These are phyloP conservation scores for Alternaria gansuensis DNA, from an alignment of 2,329 filamentous ascomycete species.

Conservation along the genomic window DNA sequence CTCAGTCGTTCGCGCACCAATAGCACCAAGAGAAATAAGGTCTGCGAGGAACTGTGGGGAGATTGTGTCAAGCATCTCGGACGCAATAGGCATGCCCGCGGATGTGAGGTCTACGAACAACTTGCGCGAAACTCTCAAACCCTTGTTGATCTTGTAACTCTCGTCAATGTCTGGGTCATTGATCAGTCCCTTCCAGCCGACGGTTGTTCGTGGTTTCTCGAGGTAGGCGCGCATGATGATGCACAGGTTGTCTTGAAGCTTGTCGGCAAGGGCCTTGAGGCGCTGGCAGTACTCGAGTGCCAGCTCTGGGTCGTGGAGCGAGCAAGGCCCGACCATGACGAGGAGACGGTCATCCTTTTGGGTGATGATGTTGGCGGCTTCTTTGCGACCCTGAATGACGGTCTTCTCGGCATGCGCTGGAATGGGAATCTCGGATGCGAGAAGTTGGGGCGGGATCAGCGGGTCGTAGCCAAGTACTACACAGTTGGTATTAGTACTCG, in stretches of 20 bases:
- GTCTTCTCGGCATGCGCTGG: slow-evolving; percentile 69
- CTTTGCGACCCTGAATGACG: slow-evolving; percentile 74
- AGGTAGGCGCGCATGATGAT: slow-evolving; percentile 99
- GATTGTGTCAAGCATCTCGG: slow-evolving; percentile 98
- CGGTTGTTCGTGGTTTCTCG: slow-evolving; percentile 97
- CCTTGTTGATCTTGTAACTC: slow-evolving; percentile 99
- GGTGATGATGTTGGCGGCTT: slow-evolving; percentile 78
- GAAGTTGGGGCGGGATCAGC: slow-evolving; percentile 85
- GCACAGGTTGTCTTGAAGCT: slow-evolving; percentile 82
- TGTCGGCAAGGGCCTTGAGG: slow-evolving; percentile 78
- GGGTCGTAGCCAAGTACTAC: slow-evolving; percentile 93
- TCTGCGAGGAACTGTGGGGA: slow-evolving; percentile 97
- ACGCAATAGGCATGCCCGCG: slow-evolving; percentile 91
- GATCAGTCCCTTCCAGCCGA: slow-evolving; percentile 99
- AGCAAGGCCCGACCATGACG: slow-evolving; percentile 95
- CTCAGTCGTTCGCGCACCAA: slow-evolving; percentile 95
- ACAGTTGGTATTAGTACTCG: slow-evolving; percentile 23
- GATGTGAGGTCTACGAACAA: slow-evolving; percentile 90
- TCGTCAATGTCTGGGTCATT: slow-evolving; percentile 98
- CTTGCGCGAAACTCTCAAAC: slow-evolving; percentile 87
- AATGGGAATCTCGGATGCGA: slow-evolving; percentile 83
- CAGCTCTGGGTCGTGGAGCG: slow-evolving; percentile 89
- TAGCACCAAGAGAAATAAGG: slow-evolving; percentile 92
- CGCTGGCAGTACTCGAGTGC: slow-evolving; percentile 88
- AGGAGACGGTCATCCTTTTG: slow-evolving; percentile 85